phyloP scores from a whole-genome alignment of 306 rosid species.

The Medicago arabica region DNA sequence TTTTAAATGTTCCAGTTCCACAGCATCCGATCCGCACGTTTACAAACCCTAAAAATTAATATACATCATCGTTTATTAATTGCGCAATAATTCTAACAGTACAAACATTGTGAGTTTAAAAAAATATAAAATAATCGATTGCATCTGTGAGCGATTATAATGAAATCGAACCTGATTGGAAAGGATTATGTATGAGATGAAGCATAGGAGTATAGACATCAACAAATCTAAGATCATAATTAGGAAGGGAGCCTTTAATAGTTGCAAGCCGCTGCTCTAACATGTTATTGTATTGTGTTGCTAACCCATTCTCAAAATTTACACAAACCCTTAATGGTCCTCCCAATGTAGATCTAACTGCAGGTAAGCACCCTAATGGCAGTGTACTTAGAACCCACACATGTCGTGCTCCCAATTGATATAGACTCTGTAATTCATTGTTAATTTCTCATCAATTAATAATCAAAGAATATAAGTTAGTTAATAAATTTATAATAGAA shows the following conservation, averaged over 20 bases:
- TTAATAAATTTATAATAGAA: no score
- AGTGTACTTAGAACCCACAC: conserved; percentile 51
- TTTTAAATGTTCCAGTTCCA: conserved; percentile 42
- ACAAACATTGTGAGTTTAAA: no score
- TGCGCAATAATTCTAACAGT: no score
- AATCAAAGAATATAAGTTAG: no score
- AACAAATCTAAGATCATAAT: conserved; percentile 36
- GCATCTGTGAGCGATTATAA: no score
- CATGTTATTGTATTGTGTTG: conserved; percentile 37
- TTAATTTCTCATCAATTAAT: no score
- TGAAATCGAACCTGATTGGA: not conserved
- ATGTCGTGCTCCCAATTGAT: no score
- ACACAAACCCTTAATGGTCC: conserved; percentile 24
- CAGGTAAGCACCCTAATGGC: conserved; percentile 55
- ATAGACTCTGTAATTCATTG: conserved; percentile 40
- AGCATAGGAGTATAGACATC: conserved; percentile 47
- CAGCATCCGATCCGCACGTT: conserved; percentile 40
- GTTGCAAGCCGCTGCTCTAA: not conserved
- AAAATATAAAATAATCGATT: no score
- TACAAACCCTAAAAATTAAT: conserved; percentile 45
- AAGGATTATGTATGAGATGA: conserved; percentile 39
- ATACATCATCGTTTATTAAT: no score
- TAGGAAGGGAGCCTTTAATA: not conserved
- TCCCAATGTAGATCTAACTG: not conserved
- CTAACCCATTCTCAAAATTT: not conserved